Percentiles rank a stretch among this genome's conserved stretches.
phyloP scores from a whole-genome alignment of 2,329 filamentous ascomycete species.

The Microascus cirrosus region DNA sequence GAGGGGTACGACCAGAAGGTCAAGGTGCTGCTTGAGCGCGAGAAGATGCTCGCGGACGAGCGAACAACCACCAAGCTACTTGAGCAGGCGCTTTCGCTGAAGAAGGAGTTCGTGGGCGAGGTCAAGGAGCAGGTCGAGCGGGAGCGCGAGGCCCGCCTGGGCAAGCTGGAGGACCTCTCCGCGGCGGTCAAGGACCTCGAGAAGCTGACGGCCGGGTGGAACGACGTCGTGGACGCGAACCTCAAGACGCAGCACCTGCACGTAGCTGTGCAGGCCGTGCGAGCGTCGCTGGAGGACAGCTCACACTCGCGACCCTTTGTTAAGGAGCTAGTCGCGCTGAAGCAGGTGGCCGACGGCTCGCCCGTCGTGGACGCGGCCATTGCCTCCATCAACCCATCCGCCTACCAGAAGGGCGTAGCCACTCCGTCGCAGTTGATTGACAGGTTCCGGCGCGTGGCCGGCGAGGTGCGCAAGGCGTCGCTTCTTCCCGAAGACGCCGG shows the following conservation, averaged over 20 bases:
- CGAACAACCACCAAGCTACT: constrained; percentile 74
- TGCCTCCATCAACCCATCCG: constrained; percentile 85
- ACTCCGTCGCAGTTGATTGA: constrained; percentile 81
- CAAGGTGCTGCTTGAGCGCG: constrained; percentile 65
- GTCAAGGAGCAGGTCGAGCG: constrained; percentile 75
- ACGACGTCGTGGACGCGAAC: constrained; percentile 79
- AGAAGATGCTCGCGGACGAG: constrained; percentile 71
- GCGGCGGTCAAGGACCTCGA: constrained; percentile 73
- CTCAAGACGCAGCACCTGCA: constrained; percentile 92
- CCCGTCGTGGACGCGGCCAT: constrained; percentile 86
- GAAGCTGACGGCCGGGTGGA: constrained; percentile 80
- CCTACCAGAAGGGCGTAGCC: constrained; percentile 86
- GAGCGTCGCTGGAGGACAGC: constrained; percentile 67
- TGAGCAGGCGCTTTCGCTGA: constrained; percentile 82
- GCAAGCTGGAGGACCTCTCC: constrained; percentile 73
- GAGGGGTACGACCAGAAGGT: constrained; percentile 71
- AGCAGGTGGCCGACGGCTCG: constrained; percentile 79
- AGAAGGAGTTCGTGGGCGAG: constrained; percentile 70
- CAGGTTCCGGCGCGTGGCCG: constrained; percentile 85
- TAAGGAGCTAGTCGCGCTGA: constrained; percentile 84
- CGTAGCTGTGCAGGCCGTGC: constrained; percentile 88
- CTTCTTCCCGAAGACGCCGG: constrained; percentile 88
- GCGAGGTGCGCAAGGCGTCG: constrained; percentile 87
- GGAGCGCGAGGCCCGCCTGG: constrained; percentile 77
- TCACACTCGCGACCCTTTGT: constrained; percentile 74